Evolutionary conservation across 805 yeast genomes (phyloP).

Genomic region (Vanderwaltozyma polyspora): DNA sequence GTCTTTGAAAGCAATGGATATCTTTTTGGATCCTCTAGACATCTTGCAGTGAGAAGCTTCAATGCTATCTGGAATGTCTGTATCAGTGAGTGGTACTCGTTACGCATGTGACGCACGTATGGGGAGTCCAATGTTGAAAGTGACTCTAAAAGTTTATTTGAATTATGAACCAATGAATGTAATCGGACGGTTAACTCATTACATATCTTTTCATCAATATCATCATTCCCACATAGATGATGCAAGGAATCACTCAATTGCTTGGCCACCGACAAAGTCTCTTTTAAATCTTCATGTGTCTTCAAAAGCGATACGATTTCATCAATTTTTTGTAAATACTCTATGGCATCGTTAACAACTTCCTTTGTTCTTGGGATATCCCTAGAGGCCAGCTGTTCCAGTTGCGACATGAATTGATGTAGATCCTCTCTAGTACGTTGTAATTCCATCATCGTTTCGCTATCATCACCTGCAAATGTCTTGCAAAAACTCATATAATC

Average conservation of each 20-base stretch:
- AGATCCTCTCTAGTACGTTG: conserved; percentile 16
- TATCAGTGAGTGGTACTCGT: conserved; percentile 23
- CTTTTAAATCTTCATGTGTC: conserved; percentile 11
- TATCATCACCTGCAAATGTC: conserved; percentile 13
- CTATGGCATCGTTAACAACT: conserved; percentile 15
- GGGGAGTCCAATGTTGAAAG: conserved; percentile 17
- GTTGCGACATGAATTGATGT: conserved; percentile 12
- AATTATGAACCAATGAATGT: conserved; percentile 4
- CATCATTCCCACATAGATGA: conserved; percentile 18
- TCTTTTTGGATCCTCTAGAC: conserved; percentile 10
- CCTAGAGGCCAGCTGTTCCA: conserved; percentile 13
- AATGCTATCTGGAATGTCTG: conserved; percentile 22
- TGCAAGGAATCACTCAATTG: conserved; percentile 19
- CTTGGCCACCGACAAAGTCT: conserved; percentile 10
- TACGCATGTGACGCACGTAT: conserved; percentile 17
- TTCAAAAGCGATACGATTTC: conserved; percentile 11
- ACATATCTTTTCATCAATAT: conserved; percentile 11
- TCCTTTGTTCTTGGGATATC: conserved; percentile 17
- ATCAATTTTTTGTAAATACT: conserved; percentile 20
- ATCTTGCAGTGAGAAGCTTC: conserved; percentile 18
- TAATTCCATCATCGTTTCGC: conserved; percentile 14
- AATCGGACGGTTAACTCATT: conserved; percentile 11
- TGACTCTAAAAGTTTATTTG: conserved; percentile 6
- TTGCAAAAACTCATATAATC: conserved; percentile 20
- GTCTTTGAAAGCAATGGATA: conserved; percentile 7